Conservation (phyloP, 1,284 basidiomycete species). For the Ustilago cynodontis region DNA sequence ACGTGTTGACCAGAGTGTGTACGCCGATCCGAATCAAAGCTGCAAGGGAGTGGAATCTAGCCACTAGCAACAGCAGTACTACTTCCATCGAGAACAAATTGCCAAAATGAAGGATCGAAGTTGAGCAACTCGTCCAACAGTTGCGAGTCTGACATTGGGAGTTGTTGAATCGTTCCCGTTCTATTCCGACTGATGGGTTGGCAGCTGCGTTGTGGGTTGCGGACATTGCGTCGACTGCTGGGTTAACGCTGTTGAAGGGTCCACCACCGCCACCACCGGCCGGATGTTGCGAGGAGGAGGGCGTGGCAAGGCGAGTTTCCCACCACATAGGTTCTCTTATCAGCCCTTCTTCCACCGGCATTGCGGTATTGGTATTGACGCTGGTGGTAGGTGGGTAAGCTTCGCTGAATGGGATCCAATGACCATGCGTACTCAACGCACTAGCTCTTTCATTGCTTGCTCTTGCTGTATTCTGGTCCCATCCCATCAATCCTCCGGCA, state of each 20-base stretch:
- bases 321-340: conserved; percentile 38
- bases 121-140: conserved; percentile 40
- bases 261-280: neutral
- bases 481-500: neutral
- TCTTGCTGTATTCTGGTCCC: neutral
- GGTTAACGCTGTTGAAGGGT: neutral
- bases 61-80: neutral
- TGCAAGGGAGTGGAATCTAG: neutral
- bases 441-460: neutral
- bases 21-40: neutral
- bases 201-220: neutral
- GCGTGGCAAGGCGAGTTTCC: conserved; percentile 11
- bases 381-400: too few relatives aligned
- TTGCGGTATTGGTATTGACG: neutral
- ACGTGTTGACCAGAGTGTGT: neutral
- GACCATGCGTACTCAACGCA: neutral
- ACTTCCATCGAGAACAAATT: conserved; percentile 33
- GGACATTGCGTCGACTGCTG: neutral
- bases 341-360: neutral
- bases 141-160: conserved; percentile 36
- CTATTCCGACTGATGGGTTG: neutral
- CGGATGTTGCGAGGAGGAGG: neutral
- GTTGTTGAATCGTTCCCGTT: neutral
- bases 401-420: neutral
- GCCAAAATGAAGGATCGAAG: conserved; percentile 40